A percentile compares a stretch with the other conserved stretches of the same genome.
Evolutionary conservation across 805 yeast species (phyloP).

Genomic region (Cyberlindnera meyerae): DNA sequence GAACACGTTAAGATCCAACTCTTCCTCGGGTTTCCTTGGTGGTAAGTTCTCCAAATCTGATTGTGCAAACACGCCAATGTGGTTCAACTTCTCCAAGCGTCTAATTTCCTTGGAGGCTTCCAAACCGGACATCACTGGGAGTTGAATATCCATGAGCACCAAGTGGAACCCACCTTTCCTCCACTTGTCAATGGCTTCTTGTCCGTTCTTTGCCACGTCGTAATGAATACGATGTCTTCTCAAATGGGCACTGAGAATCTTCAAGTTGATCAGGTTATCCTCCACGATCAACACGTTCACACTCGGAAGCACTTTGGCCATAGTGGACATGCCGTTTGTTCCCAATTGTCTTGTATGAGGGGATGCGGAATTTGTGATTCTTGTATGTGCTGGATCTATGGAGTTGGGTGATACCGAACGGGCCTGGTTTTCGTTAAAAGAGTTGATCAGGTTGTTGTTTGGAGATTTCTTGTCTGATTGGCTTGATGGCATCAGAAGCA

Average conservation of each 20-base stretch:
- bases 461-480: not conserved
- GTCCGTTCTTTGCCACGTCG: conserved; percentile 86
- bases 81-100: conserved; percentile 70
- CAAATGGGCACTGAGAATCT: conserved; percentile 83
- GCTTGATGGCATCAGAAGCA: conserved; percentile 22
- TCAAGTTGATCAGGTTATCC: conserved; percentile 91
- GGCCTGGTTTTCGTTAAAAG: too few relatives aligned
- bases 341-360: conserved; percentile 1
- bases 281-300: conserved; percentile 91
- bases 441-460: too few relatives aligned
- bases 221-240: conserved; percentile 80
- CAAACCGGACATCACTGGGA: conserved; percentile 93
- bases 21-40: conserved; percentile 39
- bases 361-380: conserved; percentile 1
- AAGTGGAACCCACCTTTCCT: conserved; percentile 89
- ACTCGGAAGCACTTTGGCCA: conserved; percentile 72
- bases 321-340: conserved; percentile 24
- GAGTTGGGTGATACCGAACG: not conserved
- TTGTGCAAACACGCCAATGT: conserved; percentile 51
- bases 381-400: not conserved
- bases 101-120: conserved; percentile 93
- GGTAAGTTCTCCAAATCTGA: conserved; percentile 22
- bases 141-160: conserved; percentile 94
- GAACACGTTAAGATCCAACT: conserved; percentile 57
- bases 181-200: conserved; percentile 95